Evolutionary conservation across 1,284 basidiomycete genomes (phyloP).

Genomic region (Pseudozyma pruni): DNA sequence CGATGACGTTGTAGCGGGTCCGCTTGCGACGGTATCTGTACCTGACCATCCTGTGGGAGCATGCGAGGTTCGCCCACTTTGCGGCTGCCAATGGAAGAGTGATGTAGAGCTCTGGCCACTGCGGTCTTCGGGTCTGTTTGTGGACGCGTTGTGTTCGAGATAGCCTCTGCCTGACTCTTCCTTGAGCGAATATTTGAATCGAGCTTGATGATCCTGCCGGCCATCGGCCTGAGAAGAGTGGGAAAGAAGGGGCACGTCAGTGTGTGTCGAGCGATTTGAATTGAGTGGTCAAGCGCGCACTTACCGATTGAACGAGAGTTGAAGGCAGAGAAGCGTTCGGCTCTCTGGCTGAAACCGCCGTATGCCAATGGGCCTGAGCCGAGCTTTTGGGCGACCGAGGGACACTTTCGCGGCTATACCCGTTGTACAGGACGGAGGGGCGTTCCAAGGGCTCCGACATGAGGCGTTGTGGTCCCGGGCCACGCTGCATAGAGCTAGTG

Average conservation of each 20-base stretch:
- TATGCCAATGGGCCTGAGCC: constrained; percentile 8
- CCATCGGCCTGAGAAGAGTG: no score
- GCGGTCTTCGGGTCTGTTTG: constrained; percentile 8
- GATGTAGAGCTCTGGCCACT: neutral
- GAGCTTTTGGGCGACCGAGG: constrained; percentile 9
- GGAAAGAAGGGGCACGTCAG: no score
- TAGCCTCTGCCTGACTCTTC: no score
- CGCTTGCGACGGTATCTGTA: neutral
- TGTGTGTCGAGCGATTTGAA: neutral
- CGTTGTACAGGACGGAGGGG: neutral
- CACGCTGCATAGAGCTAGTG: constrained; percentile 5
- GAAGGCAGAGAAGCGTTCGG: neutral
- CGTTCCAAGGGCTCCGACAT: constrained; percentile 5
- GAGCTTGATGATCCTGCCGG: neutral
- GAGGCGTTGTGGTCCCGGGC: constrained; percentile 2
- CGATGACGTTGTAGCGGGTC: neutral
- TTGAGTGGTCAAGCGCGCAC: neutral
- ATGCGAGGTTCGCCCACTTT: neutral
- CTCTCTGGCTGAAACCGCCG: neutral
- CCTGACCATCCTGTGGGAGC: constrained; percentile 3
- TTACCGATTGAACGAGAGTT: constrained; percentile 2
- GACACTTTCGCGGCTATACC: constrained; percentile 5
- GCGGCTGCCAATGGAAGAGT: constrained; percentile 20
- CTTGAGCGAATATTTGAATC: constrained; percentile 5
- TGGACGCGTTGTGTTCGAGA: neutral